A percentile compares a stretch with the other conserved stretches of the same genome.
phyloP scores from a whole-genome alignment of 768 basidiomycete species.

The Sporobolomyces phaffii region DNA sequence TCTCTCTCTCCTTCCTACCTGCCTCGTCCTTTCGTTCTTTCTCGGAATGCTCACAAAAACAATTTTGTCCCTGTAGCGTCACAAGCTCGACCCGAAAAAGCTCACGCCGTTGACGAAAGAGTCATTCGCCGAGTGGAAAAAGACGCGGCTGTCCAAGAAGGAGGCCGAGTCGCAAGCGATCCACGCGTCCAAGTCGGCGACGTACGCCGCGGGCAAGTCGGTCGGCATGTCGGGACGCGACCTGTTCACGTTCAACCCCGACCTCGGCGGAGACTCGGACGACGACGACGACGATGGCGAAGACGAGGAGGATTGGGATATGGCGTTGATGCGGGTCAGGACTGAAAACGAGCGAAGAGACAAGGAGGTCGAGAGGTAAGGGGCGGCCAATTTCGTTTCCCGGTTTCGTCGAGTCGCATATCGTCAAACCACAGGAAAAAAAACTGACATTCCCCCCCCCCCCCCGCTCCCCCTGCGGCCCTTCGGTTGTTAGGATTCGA shows the following conservation, averaged over 20 bases:
- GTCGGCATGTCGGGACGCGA: slow-evolving; percentile 93
- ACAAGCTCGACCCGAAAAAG: slow-evolving; percentile 76
- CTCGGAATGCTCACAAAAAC: too few species aligned
- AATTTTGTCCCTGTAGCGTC: slow-evolving; percentile 58
- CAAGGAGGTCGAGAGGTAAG: slow-evolving; percentile 49
- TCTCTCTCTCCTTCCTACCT: background rate
- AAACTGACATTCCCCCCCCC: too few species aligned
- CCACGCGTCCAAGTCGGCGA: slow-evolving; percentile 72
- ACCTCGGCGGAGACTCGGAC: slow-evolving; percentile 50
- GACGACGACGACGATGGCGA: slow-evolving; percentile 62
- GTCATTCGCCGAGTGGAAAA: slow-evolving; percentile 89
- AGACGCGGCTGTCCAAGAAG: slow-evolving; percentile 91
- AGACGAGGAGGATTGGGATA: slow-evolving; percentile 53
- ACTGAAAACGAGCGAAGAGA: slow-evolving; percentile 58
- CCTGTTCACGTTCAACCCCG: slow-evolving; percentile 92
- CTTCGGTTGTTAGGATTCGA: slow-evolving; percentile 28
- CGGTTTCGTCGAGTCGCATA: background rate
- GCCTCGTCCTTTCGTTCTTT: background rate
- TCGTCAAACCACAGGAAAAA: too few species aligned
- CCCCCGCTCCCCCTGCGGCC: too few species aligned
- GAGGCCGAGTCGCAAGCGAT: slow-evolving; percentile 74
- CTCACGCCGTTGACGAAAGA: slow-evolving; percentile 91
- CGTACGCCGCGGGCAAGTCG: slow-evolving; percentile 79
- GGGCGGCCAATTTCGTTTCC: too few species aligned
- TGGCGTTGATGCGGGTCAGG: slow-evolving; percentile 57